Conservation (phyloP, 768 basidiomycete genomes). For the Galerina sulciceps region DNA sequence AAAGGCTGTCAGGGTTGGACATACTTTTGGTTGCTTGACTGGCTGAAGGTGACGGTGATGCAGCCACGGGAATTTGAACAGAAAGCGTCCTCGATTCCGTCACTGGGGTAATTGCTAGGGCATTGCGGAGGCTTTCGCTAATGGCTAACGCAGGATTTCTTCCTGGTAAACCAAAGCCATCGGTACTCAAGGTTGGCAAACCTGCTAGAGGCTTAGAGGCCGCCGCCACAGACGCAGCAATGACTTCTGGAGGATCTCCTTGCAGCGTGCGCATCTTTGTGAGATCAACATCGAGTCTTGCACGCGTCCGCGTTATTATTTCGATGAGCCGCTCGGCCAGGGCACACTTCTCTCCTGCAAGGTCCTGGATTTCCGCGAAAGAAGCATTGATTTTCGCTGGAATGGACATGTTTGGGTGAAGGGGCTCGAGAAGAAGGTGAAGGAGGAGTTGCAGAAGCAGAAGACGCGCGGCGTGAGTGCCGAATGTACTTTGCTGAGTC, state of each 20-base stretch:
- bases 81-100: conserved; percentile 30
- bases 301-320: conserved; percentile 49
- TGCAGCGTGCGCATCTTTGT: conserved; percentile 48
- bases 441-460: conserved; percentile 25
- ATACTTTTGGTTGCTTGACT: conserved; percentile 46
- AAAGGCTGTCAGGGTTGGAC: conserved; percentile 7
- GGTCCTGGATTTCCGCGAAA: conserved; percentile 48
- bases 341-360: conserved; percentile 49
- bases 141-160: conserved; percentile 43
- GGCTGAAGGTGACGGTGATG: conserved; percentile 25
- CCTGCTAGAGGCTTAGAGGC: conserved; percentile 18
- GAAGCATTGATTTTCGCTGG: conserved; percentile 49
- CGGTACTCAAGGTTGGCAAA: conserved; percentile 17
- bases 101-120: conserved; percentile 37
- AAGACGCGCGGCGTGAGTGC: conserved; percentile 39
- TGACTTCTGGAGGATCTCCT: conserved; percentile 44
- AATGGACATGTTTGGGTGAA: conserved; percentile 39
- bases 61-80: conserved; percentile 18
- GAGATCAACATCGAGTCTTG: conserved; percentile 55
- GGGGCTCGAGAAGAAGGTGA: conserved; percentile 36
- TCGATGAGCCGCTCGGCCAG: conserved; percentile 54
- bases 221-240: conserved; percentile 17
- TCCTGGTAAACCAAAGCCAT: conserved; percentile 27
- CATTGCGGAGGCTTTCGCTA: conserved; percentile 47
- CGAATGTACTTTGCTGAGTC: conserved; percentile 55